phyloP scores from a whole-genome alignment of 177 flowering plant genomes.

The Vitis hybrid region DNA sequence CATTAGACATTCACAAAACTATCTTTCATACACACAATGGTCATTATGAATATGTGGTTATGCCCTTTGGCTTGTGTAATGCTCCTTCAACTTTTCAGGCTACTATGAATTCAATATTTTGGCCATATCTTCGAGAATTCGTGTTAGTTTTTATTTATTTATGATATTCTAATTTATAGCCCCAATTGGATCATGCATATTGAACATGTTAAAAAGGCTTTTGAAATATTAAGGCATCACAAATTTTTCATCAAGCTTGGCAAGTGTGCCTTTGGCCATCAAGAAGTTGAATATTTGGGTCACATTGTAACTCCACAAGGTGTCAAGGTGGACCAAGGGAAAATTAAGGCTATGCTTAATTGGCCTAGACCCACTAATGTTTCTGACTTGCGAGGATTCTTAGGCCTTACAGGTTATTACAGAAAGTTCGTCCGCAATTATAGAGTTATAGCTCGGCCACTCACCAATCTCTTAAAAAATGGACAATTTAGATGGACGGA shows the following conservation, averaged over 20 bases:
- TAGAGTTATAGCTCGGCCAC: too few species aligned
- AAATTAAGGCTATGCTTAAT: not conserved
- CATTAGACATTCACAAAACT: slow-evolving; percentile 14
- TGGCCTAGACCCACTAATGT: slow-evolving; percentile 14
- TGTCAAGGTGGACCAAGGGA: slow-evolving; percentile 1
- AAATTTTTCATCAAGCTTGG: not conserved
- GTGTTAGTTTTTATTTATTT: too few species aligned
- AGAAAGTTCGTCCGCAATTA: too few species aligned
- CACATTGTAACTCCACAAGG: slow-evolving; percentile 8
- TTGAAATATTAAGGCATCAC: too few species aligned
- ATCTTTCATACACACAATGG: slow-evolving; percentile 7
- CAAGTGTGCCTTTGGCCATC: slow-evolving; percentile 3
- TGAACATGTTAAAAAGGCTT: too few species aligned
- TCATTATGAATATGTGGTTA: slow-evolving; percentile 10
- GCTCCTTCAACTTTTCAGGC: not conserved
- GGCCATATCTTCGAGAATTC: too few species aligned
- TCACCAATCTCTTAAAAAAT: too few species aligned
- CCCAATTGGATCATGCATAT: too few species aligned
- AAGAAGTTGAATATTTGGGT: slow-evolving; percentile 17
- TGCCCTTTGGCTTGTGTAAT: slow-evolving; percentile 16
- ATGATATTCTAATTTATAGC: too few species aligned
- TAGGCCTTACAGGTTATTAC: too few species aligned
- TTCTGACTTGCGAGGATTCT: slow-evolving; percentile 13
- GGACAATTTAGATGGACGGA: too few species aligned
- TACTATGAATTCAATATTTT: too few species aligned